These are phyloP conservation scores for Anisogramma anomala DNA, from an alignment of 2,329 filamentous ascomycete species.

Conservation along the genomic window DNA sequence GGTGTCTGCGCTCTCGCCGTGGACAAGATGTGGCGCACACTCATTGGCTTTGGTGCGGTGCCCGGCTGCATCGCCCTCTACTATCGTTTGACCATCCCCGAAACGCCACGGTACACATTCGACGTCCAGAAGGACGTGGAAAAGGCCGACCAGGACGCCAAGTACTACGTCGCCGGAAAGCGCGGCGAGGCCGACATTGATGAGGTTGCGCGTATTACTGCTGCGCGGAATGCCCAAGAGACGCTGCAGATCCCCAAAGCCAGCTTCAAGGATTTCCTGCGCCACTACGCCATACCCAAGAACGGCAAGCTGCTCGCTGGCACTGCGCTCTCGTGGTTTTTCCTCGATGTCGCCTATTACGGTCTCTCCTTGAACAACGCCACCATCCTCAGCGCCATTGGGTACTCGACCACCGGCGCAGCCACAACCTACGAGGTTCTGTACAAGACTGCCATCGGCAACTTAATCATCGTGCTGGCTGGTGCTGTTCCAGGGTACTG, in stretches of 20 bases:
- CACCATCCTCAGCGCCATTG: conserved; percentile 58
- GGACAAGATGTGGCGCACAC: conserved; percentile 77
- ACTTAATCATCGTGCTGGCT: conserved; percentile 66
- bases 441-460: conserved; percentile 65
- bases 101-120: conserved; percentile 81
- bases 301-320: conserved; percentile 52
- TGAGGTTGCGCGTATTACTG: conserved; percentile 50
- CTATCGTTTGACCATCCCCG: conserved; percentile 68
- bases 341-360: conserved; percentile 52
- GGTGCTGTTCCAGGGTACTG: conserved; percentile 75
- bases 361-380: conserved; percentile 67
- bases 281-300: conserved; percentile 59
- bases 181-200: conserved; percentile 49
- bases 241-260: conserved; percentile 57
- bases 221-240: conserved; percentile 40
- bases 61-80: conserved; percentile 74
- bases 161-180: conserved; percentile 61
- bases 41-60: conserved; percentile 72
- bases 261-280: conserved; percentile 58
- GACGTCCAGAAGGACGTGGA: conserved; percentile 66
- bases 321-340: conserved; percentile 79
- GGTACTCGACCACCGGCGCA: conserved; percentile 43
- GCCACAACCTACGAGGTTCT: conserved; percentile 46
- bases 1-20: conserved; percentile 57
- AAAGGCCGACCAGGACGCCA: conserved; percentile 60